Base-by-base conservation (phyloP, 192 early-diverging fungal species). In the Coemansia sp. region DNA sequence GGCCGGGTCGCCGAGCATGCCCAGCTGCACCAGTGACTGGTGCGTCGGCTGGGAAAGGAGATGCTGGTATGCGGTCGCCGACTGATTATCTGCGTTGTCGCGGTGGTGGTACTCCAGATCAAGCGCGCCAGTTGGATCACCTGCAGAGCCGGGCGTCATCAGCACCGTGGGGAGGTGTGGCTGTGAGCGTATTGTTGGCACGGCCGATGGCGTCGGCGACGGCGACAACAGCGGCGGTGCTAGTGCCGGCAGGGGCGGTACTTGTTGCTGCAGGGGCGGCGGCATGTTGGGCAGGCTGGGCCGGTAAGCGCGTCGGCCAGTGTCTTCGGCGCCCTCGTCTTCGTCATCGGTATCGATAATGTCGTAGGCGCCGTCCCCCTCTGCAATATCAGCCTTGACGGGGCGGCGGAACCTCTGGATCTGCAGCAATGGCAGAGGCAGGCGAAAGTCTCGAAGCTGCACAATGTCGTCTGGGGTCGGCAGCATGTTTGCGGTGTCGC, bases 321-420 rank as follows among this genome's bases (percentile, higher is more conserved):
- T 6, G 10, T 50, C 50, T 1, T 48, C 38, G 18, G 17, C 27
- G 5, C 37, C 59, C 17, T 65, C 69, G 5, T 62, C 55, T 4
- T 53, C 53, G 1, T 65, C 69, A 3, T 57, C 54, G 20, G 60
- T 58, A 27, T 57, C 45, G 14, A 72, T 55, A 19, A 56, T 44
- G 23, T 72, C 64, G n/a, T 27, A 20, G 5, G 27, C 32, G 23
- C 55, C 54, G 4, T 33, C 32, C n/a, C 57, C 54, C 0, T 61
- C 69, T n/a, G 28, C 26, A 10, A 65, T 26, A 8, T 58, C 51
- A 11, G 65, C 37, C n/a, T 51, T 59, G 0, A 65, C 30, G 3
- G 69, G 69, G 10, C 69, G 51, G 1, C 69, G 37, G 26, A 72
- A 72, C 23, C 55, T 46, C 45, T 72, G 69, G 28, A 72, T 72